Conservation (phyloP, 2,329 filamentous ascomycete genomes). For the Juglanconis juglandina region DNA sequence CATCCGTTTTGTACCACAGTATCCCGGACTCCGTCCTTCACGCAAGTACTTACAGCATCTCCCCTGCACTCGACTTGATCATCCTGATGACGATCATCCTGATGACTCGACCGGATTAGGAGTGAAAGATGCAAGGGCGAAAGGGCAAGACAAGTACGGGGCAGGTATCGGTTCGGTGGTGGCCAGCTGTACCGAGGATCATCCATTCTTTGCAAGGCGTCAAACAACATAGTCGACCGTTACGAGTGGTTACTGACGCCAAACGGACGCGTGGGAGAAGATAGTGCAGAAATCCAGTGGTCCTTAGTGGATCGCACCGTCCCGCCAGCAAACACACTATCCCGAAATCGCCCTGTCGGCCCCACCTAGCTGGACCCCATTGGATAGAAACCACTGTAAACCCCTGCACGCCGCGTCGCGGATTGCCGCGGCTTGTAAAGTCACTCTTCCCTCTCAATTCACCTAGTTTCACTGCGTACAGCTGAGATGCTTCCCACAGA, state of each 20-base stretch:
- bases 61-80: no score
- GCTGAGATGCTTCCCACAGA: neutral
- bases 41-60: no score
- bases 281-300: neutral
- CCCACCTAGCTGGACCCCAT: conserved; percentile 15
- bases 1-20: no score
- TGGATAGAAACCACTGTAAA: conserved; percentile 25
- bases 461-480: neutral
- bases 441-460: conserved; percentile 18
- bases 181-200: neutral
- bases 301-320: neutral
- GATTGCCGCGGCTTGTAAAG: conserved; percentile 5
- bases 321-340: neutral
- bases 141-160: neutral
- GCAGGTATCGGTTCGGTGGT: no score
- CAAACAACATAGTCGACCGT: neutral
- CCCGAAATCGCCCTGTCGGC: neutral
- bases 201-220: neutral
- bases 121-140: neutral
- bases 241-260: neutral
- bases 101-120: neutral
- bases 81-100: neutral
- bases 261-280: conserved; percentile 6
- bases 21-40: no score
- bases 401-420: conserved; percentile 25